Base-by-base conservation (phyloP, 495 filamentous ascomycete genomes). In the Immersiella caudata region DNA sequence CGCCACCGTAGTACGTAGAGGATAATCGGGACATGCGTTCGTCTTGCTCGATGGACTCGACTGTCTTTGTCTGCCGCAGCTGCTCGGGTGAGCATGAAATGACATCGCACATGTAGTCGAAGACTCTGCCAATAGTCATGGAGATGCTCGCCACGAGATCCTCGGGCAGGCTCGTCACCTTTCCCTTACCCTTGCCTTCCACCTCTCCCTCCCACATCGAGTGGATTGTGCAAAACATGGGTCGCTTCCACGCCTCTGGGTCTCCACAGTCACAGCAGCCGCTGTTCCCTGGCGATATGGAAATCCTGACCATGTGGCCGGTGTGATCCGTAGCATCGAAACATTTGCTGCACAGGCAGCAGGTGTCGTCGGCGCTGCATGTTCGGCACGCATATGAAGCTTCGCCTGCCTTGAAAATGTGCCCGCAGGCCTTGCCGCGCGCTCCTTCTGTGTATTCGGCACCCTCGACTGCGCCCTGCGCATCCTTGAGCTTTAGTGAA, bases 211-310 rank as follows among this genome's bases (percentile, higher is more conserved):
- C 79, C 69, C 82, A 76, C 40, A 88, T 84, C 24, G 91, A 95
- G 70, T 99, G 95, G 72, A 99, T 98, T 24, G 93, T 91, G 80
- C 95, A 99, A 74, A 91, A 90, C 67, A 97, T 85, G 26, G 94
- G 94, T 27, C 87, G 75, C 72, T 86, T 87, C 95, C 95, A 99
- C 7, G 95, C 95, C 74, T 99, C 95, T 14, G 87, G 85, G 75
- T 99, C 95, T 54, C 95, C 96, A 74, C 95, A 99, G 73, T 99
- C 95, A 75, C 95, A 99, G 79, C 95, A 98, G 46, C 96, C 95
- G 72, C 89, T 93, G 73, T 97, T 97, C 1, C 94, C 94, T 1
- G 88, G 87, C 0, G 93, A 96, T 36, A 96, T 85, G 60, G 82
- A 91, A 54, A 97, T 89, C 69, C 91, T 88, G 56, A 98, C 93